Base-by-base conservation (phyloP, 1,284 basidiomycete genomes). In the Puccinia brachypodii region DNA sequence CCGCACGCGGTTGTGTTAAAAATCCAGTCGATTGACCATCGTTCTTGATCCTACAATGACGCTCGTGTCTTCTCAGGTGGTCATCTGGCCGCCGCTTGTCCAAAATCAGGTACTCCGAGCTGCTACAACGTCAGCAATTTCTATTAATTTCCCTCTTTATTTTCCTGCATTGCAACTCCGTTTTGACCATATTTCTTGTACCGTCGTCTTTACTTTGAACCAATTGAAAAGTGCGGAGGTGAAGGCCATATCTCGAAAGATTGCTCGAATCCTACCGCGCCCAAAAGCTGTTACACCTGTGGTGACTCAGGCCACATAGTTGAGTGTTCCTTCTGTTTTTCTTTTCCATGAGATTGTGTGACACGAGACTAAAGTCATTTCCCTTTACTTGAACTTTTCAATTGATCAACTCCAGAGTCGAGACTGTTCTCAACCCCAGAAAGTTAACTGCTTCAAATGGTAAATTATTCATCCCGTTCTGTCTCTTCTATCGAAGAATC, bases 221-320 rank as follows among this genome's bases (percentile, higher is more conserved):
- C 40, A 25, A 47, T 28, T 60, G 8, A n/a, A 50, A 13, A 82
- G 62, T 82, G 80, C 40, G 74, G 74, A 31, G 72, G 62, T 9
- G 44, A 58, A 56, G 80, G 80, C 44, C 80, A 82, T 36, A 75
- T 82, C 38, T 82, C 80, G 1, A 76, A 58, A 31, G 80, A 66
- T 44, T 82, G 80, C 62, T 58, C 44, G 1, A 69, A 56, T 66
- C 47, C 80, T 13, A 42, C 72, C 7, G 62, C 28, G 3, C 80
- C 80, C 16, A 82, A 82, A 62, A 82, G 62, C 60, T 82, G 80
- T 42, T 76, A 82, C 64, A 74, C 60, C 19, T 81, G 71, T 44
- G 79, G 72, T 38, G 71, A 81, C 25, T 64, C 69, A 19, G 60
- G 71, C 50, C 77, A 79, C 66, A 60, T 79, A 44, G 77, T 79